Evolutionary conservation across 768 basidiomycete genomes (phyloP).

Genomic region (Tricholoma furcatifolium): DNA sequence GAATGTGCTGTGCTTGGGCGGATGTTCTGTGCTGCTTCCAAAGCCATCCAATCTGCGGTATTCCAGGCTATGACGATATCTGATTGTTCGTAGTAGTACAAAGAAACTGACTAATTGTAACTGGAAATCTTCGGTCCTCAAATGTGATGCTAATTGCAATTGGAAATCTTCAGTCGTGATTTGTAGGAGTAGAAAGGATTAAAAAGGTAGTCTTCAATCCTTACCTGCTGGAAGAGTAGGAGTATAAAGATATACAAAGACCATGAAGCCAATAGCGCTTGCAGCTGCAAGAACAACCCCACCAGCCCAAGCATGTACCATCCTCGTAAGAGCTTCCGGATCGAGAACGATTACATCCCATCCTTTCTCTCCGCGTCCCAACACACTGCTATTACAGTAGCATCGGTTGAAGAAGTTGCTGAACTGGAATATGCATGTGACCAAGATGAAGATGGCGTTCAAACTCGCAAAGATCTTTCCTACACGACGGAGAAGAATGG

Average conservation of each 20-base stretch:
- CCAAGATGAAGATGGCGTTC: slow-evolving; percentile 32
- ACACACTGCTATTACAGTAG: slow-evolving; percentile 34
- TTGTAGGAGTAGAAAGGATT: too few relatives aligned
- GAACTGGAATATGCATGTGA: slow-evolving; percentile 30
- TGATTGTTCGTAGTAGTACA: too few relatives aligned
- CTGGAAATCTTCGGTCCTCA: too few relatives aligned
- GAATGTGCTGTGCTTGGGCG: slow-evolving; percentile 58
- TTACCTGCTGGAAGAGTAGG: too few relatives aligned
- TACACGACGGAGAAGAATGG: slow-evolving; percentile 26
- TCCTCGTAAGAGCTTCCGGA: slow-evolving; percentile 20
- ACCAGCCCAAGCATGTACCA: slow-evolving; percentile 35
- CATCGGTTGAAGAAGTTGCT: slow-evolving; percentile 32
- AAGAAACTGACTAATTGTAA: too few relatives aligned
- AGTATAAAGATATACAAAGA: too few relatives aligned
- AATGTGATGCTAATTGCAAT: too few relatives aligned
- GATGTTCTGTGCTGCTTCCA: slow-evolving; percentile 37
- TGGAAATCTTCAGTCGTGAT: too few relatives aligned
- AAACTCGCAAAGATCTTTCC: slow-evolving; percentile 28
- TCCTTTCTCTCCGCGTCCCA: slow-evolving; percentile 23
- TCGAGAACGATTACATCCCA: slow-evolving; percentile 28
- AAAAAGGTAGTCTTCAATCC: too few relatives aligned
- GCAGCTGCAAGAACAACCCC: too few relatives aligned
- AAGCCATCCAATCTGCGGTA: slow-evolving; percentile 24
- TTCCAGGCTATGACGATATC: slow-evolving; percentile 44
- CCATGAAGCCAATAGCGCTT: too few relatives aligned